Base-by-base conservation (phyloP, 2,329 filamentous ascomycete genomes). In the Apiospora aurea region DNA sequence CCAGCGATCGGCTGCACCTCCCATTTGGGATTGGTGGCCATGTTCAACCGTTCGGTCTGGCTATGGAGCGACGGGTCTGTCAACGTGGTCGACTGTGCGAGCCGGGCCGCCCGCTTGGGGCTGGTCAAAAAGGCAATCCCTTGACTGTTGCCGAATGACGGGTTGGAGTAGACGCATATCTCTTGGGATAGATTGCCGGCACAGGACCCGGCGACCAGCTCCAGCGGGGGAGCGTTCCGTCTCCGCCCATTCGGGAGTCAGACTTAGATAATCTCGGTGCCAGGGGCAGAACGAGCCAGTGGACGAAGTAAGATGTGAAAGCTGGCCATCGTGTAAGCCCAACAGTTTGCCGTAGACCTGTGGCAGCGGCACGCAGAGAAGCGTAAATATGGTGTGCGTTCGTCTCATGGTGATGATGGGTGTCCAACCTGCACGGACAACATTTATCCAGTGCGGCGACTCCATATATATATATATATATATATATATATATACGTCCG, bases 41-140 rank as follows among this genome's bases (percentile, higher is more conserved):
- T 71, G 70, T 78, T 74, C 67, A 80, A 71, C 67, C 80, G 79
- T 34, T 74, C 71, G 71, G 81, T 81, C 47, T 75, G 34, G 44
- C 47, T 71, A 47, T 74, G 73, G 2, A 72, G 70, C 47, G 77
- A 70, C 4, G 41, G 66, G 14, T 78, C 70, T 13, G 74, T 73
- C 73, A 83, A 82, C 6, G 78, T 78, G 11, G 78, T 74, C 13
- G 75, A 75, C 14, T 75, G 74, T 26, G 78, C 77, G 16, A 82
- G 71, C 41, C 75, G 75, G 24, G 70, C 73, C 2, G 81, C 82
- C 67, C 82, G 79, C 18, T 76, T 74, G 0, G 78, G 72, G 10
- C 79, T 80, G 47, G 82, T 85, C 51, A 85, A 68, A 68, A 85
- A 74, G n/a, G 81, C 80, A 49, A 84, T 81, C 66, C 83, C 83